Conservation (phyloP, 2,329 filamentous ascomycete genomes). For the Pezicula neosporulosa region DNA sequence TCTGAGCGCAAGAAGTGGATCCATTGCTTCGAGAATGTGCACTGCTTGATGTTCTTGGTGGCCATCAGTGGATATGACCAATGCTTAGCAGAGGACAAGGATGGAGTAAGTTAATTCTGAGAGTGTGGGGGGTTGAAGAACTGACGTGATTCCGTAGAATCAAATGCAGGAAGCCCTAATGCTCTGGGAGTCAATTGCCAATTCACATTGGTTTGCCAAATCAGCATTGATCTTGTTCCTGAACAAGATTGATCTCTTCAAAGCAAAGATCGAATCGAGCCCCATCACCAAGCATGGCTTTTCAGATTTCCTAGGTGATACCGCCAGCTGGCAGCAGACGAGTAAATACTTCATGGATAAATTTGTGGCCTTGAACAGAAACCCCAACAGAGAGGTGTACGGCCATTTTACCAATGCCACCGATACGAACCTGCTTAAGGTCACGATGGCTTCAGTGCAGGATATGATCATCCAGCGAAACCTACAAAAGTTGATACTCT, state of each 20-base stretch:
- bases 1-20: constrained; percentile 80
- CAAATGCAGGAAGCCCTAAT: constrained; percentile 90
- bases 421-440: constrained; percentile 73
- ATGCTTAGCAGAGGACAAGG: constrained; percentile 92
- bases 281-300: constrained; percentile 73
- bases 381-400: constrained; percentile 52
- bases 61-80: constrained; percentile 97
- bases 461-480: constrained; percentile 87
- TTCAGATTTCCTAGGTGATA: constrained; percentile 72
- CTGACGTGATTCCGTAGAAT: constrained; percentile 51
- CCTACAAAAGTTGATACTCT: constrained; percentile 74
- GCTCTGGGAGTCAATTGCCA: constrained; percentile 82
- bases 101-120: constrained; percentile 64
- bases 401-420: constrained; percentile 58
- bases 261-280: constrained; percentile 67
- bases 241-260: constrained; percentile 86
- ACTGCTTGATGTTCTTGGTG: constrained; percentile 87
- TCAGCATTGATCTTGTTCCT: constrained; percentile 81
- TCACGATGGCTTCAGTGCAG: constrained; percentile 82
- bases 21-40: constrained; percentile 75
- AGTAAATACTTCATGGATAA: constrained; percentile 81
- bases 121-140: neutral
- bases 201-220: constrained; percentile 82
- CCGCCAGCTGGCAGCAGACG: constrained; percentile 69
- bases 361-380: constrained; percentile 72